phyloP scores from a whole-genome alignment of 2,329 filamentous ascomycete species.

The Monosporascus sp. region DNA sequence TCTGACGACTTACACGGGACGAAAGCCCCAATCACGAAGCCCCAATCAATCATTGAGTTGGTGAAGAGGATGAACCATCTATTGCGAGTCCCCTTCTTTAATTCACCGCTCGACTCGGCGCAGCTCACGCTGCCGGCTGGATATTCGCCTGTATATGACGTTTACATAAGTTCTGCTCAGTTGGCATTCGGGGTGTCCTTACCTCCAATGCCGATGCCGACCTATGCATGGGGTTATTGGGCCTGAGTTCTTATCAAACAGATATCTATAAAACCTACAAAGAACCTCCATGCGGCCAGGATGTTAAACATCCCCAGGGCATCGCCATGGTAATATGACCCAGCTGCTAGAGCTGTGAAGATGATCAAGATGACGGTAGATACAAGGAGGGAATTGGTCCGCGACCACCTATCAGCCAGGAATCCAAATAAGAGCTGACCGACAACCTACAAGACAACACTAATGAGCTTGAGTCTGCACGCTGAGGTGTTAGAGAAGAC shows the following conservation, averaged over 20 bases:
- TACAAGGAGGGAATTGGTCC: conserved; percentile 73
- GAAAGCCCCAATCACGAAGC: conserved; percentile 76
- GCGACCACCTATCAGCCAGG: conserved; percentile 76
- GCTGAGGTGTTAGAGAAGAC: conserved; percentile 1
- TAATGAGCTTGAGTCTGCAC: neutral
- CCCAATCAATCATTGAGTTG: conserved; percentile 78
- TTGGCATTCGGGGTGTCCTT: conserved; percentile 24
- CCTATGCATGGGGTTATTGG: conserved; percentile 19
- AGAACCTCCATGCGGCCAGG: conserved; percentile 78
- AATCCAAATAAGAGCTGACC: conserved; percentile 79
- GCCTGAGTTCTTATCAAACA: neutral
- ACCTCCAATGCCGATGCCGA: conserved; percentile 72
- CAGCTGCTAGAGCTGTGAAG: conserved; percentile 75
- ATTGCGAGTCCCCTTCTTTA: conserved; percentile 77
- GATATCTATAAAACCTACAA: conserved; percentile 42
- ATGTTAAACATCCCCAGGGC: conserved; percentile 68
- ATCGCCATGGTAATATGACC: conserved; percentile 68
- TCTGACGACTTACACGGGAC: conserved; percentile 48
- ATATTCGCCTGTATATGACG: conserved; percentile 52
- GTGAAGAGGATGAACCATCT: conserved; percentile 89
- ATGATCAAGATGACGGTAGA: conserved; percentile 80
- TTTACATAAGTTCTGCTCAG: conserved; percentile 6
- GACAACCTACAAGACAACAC: conserved; percentile 43
- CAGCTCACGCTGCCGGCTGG: conserved; percentile 78
- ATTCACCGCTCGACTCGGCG: conserved; percentile 77